Evolutionary conservation across 2,329 filamentous ascomycete genomes (phyloP), one percentile per base, ranked within the genome.

Genomic region (Seiridium unicorne): DNA sequence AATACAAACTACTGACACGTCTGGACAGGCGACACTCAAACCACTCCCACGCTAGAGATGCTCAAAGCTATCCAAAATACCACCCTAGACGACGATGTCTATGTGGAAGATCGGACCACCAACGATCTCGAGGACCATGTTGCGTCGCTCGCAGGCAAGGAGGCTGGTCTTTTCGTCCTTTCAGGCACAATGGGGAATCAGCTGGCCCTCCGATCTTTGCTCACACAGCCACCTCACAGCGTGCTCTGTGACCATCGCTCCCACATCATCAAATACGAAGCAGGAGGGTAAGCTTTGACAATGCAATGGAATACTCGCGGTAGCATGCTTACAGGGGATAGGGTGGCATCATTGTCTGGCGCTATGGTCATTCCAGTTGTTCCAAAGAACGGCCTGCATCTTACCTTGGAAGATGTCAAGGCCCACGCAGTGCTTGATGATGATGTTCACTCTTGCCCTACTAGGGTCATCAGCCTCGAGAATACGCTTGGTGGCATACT

Each of bases 101-200:
- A 88, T 70, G 76, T 80, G 66, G 89, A 92, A 74, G 90, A 93
- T 69, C 79, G 84, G 0, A 89, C 87, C 1, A 93, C 91, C 8
- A 84, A 81, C 59, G 76, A 79, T 38, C 84, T 93, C 53, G 88
- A 93, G 72, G 71, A 79, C 48, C 85, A 87, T 70, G 79, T 93
- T 48, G 88, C 89, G 18, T 71, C 80, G 5, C 79, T 91, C 2
- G 85, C 89, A 2, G 82, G 82, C 62, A 89, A 92, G 67, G 84
- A 89, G 67, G 83, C 84, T 44, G 87, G 82, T 0, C 77, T 93
- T 1, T 85, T 93, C 61, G 90, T 93, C 48, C 81, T 92, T 65
- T 90, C 88, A 0, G 91, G 91, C 4, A 93, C 90, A 1, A 93
- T 93, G 90, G 90, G 89, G 42, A 93, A 93, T 75, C 90, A 93